Percentiles rank a stretch among this genome's conserved stretches.
phyloP scores from a whole-genome alignment of 2,329 filamentous ascomycete species.

The Colletotrichum truncatum region DNA sequence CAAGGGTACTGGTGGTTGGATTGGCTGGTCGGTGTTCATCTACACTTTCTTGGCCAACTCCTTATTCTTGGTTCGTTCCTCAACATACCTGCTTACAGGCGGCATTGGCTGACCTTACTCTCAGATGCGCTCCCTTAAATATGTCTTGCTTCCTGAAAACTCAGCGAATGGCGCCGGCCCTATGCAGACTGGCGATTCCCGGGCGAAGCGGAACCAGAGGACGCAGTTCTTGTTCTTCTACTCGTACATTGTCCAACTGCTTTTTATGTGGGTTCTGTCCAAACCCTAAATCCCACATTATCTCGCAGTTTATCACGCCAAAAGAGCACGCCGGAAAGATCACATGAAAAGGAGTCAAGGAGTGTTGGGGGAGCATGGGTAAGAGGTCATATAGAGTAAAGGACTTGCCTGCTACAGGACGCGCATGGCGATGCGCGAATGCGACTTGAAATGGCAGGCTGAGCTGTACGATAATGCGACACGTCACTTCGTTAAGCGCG shows the following conservation, averaged over 20 bases:
- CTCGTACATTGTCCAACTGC: constrained; percentile 91
- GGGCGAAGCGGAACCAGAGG: constrained; percentile 85
- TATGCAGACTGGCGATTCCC: constrained; percentile 73
- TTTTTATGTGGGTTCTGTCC: constrained; percentile 87
- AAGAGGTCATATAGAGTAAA: background rate
- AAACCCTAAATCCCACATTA: constrained; percentile 44
- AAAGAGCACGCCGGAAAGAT: background rate
- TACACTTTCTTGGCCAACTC: constrained; percentile 96
- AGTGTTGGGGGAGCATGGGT: background rate
- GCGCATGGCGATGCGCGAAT: background rate
- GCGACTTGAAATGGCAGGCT: background rate
- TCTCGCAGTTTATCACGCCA: background rate
- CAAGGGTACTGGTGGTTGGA: constrained; percentile 85
- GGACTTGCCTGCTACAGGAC: background rate
- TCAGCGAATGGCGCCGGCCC: constrained; percentile 71
- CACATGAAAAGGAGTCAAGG: background rate
- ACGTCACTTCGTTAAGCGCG: constrained; percentile 9
- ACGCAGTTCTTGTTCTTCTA: constrained; percentile 95
- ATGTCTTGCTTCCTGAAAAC: constrained; percentile 91
- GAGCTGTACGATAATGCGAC: constrained; percentile 22
- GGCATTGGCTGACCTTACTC: constrained; percentile 29
- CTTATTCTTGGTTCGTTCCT: constrained; percentile 81
- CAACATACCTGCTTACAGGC: background rate
- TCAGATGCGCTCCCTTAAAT: constrained; percentile 92
- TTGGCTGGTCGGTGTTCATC: constrained; percentile 87